Evolutionary conservation across 1,139 yeast species (phyloP).

Genomic region (Zygoascus hellenicus): DNA sequence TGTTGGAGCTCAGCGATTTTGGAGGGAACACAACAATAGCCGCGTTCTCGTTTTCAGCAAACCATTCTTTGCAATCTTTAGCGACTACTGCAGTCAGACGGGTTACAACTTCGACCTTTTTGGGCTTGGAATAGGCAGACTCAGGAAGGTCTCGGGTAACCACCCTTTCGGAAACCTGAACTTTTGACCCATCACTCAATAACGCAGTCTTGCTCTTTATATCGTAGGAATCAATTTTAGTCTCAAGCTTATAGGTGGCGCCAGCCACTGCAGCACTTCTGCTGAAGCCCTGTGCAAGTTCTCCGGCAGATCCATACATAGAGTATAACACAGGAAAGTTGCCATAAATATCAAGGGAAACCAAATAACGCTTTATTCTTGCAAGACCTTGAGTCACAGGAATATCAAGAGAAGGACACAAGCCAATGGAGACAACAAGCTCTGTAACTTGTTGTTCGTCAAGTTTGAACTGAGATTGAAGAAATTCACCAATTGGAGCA

Average conservation of each 20-base stretch:
- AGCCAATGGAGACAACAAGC: conserved; percentile 77
- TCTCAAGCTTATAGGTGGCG: conserved; percentile 80
- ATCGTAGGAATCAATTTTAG: conserved; percentile 59
- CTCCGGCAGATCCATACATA: conserved; percentile 96
- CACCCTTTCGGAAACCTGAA: conserved; percentile 70
- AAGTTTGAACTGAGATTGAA: conserved; percentile 60
- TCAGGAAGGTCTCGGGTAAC: conserved; percentile 35
- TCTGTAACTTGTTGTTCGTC: conserved; percentile 74
- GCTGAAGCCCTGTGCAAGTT: conserved; percentile 92
- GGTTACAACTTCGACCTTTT: conserved; percentile 43
- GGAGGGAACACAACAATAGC: conserved; percentile 96
- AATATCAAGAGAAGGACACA: conserved; percentile 56
- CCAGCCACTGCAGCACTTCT: conserved; percentile 98
- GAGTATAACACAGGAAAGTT: conserved; percentile 88
- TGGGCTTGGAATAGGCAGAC: conserved; percentile 15
- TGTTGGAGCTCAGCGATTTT: conserved; percentile 60
- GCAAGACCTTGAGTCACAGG: conserved; percentile 69
- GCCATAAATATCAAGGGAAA: conserved; percentile 90
- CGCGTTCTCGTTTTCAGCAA: conserved; percentile 73
- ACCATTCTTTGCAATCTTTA: conserved; percentile 88
- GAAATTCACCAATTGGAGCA: conserved; percentile 53
- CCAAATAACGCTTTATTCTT: conserved; percentile 73
- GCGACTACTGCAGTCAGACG: conserved; percentile 78
- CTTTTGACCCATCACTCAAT: conserved; percentile 69
- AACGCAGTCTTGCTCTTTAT: conserved; percentile 59